Conservation (phyloP, 108 stramenopile genomes). For the Stephanodiscus minutulus region DNA sequence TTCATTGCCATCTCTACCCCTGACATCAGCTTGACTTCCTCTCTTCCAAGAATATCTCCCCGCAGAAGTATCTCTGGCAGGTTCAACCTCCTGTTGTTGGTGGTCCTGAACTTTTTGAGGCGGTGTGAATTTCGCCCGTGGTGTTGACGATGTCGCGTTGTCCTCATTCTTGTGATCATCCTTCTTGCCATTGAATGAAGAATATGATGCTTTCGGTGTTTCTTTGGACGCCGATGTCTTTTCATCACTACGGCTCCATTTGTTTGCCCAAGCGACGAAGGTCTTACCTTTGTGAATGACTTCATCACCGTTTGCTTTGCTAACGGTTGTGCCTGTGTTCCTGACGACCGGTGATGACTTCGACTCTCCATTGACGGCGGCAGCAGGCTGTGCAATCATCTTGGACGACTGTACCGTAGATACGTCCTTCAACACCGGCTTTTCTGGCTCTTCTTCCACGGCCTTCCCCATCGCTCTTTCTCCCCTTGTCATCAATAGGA, state of each 20-base stretch:
- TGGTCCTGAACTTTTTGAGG: conserved; percentile 19
- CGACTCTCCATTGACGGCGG: neutral
- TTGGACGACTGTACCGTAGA: neutral
- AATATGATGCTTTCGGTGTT: neutral
- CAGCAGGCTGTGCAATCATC: conserved; percentile 8
- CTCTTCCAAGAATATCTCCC: conserved; percentile 5
- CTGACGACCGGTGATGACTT: neutral
- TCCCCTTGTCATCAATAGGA: neutral
- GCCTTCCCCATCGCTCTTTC: conserved; percentile 8
- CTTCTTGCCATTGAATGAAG: neutral
- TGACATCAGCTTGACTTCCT: conserved; percentile 2
- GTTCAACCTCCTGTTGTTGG: conserved; percentile 5
- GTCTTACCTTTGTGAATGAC: neutral
- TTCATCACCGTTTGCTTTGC: neutral
- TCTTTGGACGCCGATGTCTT: neutral
- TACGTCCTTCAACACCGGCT: neutral
- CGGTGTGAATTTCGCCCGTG: conserved; percentile 21
- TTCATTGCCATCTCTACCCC: neutral
- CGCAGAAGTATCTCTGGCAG: neutral
- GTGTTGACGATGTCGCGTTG: neutral
- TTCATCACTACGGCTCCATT: neutral
- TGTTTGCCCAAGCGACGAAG: no score
- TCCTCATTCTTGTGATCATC: conserved; percentile 1
- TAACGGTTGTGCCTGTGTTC: neutral
- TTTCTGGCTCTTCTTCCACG: conserved; percentile 25